Percentiles rank a stretch among this genome's conserved stretches.
Evolutionary conservation across 352 stramenopile species (phyloP).

Genomic region (Phytophthora hibernalis): DNA sequence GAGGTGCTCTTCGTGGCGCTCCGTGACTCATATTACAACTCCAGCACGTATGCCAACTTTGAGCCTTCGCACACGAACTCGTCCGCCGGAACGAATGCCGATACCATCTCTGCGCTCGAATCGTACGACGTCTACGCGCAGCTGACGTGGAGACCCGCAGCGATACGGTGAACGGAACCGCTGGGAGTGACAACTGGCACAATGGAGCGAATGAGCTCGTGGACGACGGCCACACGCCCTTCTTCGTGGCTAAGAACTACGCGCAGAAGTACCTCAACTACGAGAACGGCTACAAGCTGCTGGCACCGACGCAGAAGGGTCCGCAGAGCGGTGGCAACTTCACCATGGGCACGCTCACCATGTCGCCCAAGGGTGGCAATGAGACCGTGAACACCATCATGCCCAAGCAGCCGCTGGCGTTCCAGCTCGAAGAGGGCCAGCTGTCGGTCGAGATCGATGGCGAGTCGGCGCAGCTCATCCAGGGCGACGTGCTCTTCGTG

Average conservation of each 20-base stretch:
- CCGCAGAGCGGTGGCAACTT: constrained; percentile 62
- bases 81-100: constrained; percentile 38
- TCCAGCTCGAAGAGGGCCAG: constrained; percentile 61
- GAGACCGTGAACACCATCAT: constrained; percentile 46
- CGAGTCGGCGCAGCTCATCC: constrained; percentile 51
- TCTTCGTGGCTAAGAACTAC: constrained; percentile 67
- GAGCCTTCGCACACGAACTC: constrained; percentile 40
- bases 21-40: constrained; percentile 48
- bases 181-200: constrained; percentile 58
- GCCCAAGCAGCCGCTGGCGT: constrained; percentile 52
- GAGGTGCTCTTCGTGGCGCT: constrained; percentile 65
- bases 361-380: constrained; percentile 55
- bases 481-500: constrained; percentile 60
- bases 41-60: constrained; percentile 53
- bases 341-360: constrained; percentile 61
- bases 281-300: constrained; percentile 59
- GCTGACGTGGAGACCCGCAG: constrained; percentile 46
- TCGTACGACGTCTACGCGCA: constrained; percentile 59
- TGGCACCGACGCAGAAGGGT: constrained; percentile 55
- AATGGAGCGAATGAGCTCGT: constrained; percentile 56
- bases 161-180: constrained; percentile 51
- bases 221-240: constrained; percentile 49
- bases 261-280: constrained; percentile 66
- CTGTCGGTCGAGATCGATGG: constrained; percentile 47
- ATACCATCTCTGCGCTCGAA: constrained; percentile 51